These are phyloP conservation scores for Actinomortierella wolfii DNA, from an alignment of 371 early-diverging fungal genomes.

Conservation along the genomic window DNA sequence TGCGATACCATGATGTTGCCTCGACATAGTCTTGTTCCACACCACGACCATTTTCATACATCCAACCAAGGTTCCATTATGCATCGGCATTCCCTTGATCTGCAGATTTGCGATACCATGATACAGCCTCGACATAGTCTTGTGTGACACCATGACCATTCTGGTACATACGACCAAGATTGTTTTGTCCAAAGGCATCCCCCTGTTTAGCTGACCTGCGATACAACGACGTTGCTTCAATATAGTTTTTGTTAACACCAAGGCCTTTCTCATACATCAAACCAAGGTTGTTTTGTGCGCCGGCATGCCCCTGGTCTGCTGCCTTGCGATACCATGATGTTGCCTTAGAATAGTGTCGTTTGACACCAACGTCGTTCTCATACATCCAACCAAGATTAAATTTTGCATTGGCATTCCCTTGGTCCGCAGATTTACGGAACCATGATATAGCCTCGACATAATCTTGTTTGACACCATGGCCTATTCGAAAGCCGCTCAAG, in stretches of 20 bases:
- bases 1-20: constrained; percentile 82
- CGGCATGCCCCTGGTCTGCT: constrained; percentile 76
- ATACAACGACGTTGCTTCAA: constrained; percentile 75
- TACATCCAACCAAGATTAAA: constrained; percentile 86
- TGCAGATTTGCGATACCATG: constrained; percentile 55
- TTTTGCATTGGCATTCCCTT: constrained; percentile 73
- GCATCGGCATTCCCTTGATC: constrained; percentile 48
- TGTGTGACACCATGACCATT: constrained; percentile 72
- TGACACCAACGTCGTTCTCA: constrained; percentile 82
- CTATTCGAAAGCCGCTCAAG: too few species aligned
- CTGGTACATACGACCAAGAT: constrained; percentile 76
- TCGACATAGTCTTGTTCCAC: constrained; percentile 56
- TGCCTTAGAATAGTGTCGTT: constrained; percentile 61
- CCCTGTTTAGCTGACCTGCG: constrained; percentile 65
- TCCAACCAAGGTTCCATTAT: constrained; percentile 71
- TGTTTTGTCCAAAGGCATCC: constrained; percentile 81
- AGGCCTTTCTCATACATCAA: constrained; percentile 86
- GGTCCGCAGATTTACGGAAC: constrained; percentile 69
- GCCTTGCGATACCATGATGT: constrained; percentile 84
- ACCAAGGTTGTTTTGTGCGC: constrained; percentile 79
- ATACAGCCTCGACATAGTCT: constrained; percentile 58
- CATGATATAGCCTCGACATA: constrained; percentile 69
- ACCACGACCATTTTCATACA: constrained; percentile 86
- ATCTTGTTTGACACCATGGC: constrained; percentile 75
- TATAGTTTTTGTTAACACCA: constrained; percentile 65